Percentiles rank a stretch among this genome's conserved stretches.
phyloP scores from a whole-genome alignment of 2,329 filamentous ascomycete genomes.

The Paracorniculantispora psalliotae region DNA sequence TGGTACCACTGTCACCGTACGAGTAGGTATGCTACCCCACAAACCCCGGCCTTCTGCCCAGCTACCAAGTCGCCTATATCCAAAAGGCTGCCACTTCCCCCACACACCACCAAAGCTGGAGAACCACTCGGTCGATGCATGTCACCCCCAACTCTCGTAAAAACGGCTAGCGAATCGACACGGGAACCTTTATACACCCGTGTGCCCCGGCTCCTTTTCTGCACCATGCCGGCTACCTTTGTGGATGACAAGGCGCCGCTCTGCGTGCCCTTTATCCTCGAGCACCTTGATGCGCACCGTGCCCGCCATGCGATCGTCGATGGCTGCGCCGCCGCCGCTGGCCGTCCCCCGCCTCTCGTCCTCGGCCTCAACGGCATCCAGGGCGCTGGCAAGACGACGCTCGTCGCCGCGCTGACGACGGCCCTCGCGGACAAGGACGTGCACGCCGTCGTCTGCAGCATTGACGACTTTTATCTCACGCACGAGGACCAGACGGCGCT shows the following conservation, averaged over 20 bases:
- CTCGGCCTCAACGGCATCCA: conserved; percentile 89
- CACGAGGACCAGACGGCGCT: conserved; percentile 64
- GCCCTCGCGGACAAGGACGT: conserved; percentile 53
- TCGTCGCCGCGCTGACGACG: conserved; percentile 63
- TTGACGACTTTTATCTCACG: conserved; percentile 85
- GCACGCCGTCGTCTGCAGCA: conserved; percentile 68
- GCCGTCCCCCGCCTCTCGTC: conserved; percentile 50
- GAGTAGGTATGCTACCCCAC: too few relatives aligned
- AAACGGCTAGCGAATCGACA: background rate
- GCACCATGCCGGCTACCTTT: conserved; percentile 33
- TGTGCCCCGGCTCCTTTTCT: background rate
- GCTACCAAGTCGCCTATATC: conserved; percentile 12
- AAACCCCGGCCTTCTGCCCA: background rate
- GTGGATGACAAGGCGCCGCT: conserved; percentile 73
- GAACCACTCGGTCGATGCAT: too few relatives aligned
- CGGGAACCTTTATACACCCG: background rate
- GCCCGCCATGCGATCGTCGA: conserved; percentile 9
- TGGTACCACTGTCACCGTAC: background rate
- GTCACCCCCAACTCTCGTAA: background rate
- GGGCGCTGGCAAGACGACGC: conserved; percentile 86
- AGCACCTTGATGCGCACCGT: conserved; percentile 50
- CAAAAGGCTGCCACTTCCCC: background rate
- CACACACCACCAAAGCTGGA: too few relatives aligned
- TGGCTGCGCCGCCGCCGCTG: conserved; percentile 3
- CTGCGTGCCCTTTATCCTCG: conserved; percentile 72